Evolutionary conservation across 1,284 basidiomycete genomes (phyloP).

Genomic region (Neotropicomus parvogracilis): DNA sequence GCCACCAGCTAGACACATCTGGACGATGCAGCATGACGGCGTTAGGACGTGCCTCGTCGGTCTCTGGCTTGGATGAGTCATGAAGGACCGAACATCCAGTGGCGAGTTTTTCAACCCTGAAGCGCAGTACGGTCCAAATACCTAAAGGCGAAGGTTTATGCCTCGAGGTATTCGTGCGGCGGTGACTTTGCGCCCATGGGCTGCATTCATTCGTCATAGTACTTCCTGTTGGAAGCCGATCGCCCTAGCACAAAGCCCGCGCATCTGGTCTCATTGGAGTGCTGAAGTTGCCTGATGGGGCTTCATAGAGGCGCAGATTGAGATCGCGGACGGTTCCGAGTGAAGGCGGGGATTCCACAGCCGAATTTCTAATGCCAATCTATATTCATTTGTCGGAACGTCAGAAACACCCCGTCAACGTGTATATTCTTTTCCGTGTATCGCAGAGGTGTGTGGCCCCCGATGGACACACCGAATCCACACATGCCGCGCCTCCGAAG

Average conservation of each 20-base stretch:
- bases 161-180: slow-evolving; percentile 37
- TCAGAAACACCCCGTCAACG: slow-evolving; percentile 28
- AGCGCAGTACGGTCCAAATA: slow-evolving; percentile 29
- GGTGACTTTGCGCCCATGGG: slow-evolving; percentile 30
- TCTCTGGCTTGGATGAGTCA: slow-evolving; percentile 19
- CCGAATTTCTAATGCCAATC: slow-evolving; percentile 33
- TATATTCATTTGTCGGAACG: slow-evolving; percentile 23
- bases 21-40: slow-evolving; percentile 12
- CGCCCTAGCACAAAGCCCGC: slow-evolving; percentile 28
- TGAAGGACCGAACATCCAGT: slow-evolving; percentile 4
- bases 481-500: slow-evolving; percentile 21
- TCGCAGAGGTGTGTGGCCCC: slow-evolving; percentile 19
- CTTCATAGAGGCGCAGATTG: slow-evolving; percentile 11
- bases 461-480: slow-evolving; percentile 16
- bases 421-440: slow-evolving; percentile 32
- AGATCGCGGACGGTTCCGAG: slow-evolving; percentile 27
- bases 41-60: slow-evolving; percentile 9
- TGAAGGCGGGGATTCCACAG: slow-evolving; percentile 16
- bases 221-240: slow-evolving; percentile 28
- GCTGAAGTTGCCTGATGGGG: slow-evolving; percentile 10
- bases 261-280: slow-evolving; percentile 13
- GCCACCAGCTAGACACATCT: slow-evolving; percentile 13
- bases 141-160: slow-evolving; percentile 31
- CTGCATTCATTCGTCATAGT: slow-evolving; percentile 30
- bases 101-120: slow-evolving; percentile 32